Evolutionary conservation across 306 rosid species (phyloP).

Genomic region (Citrullus mucosospermus): DNA sequence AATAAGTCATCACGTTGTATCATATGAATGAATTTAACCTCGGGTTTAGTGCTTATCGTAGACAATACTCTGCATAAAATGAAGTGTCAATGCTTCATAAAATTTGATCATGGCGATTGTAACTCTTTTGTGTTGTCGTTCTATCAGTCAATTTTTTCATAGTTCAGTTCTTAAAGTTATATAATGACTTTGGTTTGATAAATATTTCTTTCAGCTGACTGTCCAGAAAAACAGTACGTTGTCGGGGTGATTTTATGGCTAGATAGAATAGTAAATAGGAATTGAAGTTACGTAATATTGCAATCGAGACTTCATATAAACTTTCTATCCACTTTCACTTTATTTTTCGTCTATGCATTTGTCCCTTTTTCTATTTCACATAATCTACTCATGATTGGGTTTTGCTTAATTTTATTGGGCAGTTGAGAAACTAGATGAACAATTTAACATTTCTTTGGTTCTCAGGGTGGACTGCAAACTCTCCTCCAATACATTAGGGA

Average conservation of each 20-base stretch:
- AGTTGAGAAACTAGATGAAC: slow-evolving; percentile 16
- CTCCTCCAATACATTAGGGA: slow-evolving; percentile 60
- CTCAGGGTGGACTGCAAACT: slow-evolving; percentile 67
- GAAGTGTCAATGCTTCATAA: neutral
- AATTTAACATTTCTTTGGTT: slow-evolving; percentile 18
- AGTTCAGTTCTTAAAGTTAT: neutral
- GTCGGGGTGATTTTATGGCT: neutral
- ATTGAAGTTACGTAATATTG: neutral
- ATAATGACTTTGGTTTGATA: neutral
- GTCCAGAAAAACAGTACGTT: neutral
- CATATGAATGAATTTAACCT: neutral
- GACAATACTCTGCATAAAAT: neutral
- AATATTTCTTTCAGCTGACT: neutral
- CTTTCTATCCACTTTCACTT: neutral
- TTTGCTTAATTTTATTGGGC: slow-evolving; percentile 8
- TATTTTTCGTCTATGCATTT: neutral
- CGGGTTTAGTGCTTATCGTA: neutral
- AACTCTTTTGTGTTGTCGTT: neutral
- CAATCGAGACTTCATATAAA: neutral
- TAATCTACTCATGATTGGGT: neutral
- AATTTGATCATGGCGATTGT: neutral
- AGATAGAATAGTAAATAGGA: neutral
- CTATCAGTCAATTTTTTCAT: neutral
- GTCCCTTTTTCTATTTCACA: neutral
- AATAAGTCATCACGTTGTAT: no score